Evolutionary conservation across 352 stramenopile genomes (phyloP).

Genomic region (Blastocystis sp.): DNA sequence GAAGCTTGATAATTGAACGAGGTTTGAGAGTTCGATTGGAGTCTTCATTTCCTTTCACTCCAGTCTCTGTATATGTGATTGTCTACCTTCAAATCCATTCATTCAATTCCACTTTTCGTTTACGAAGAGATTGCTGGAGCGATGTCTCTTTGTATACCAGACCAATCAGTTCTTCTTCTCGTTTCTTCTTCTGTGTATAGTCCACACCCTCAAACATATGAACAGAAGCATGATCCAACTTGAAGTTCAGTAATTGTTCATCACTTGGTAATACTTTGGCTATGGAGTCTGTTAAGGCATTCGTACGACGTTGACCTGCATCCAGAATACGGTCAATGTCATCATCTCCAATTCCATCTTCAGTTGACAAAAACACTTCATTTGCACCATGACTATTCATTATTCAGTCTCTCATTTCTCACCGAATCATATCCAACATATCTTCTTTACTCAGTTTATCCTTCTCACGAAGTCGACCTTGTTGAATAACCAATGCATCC

Average conservation of each 20-base stretch:
- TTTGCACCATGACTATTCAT: conserved; percentile 76
- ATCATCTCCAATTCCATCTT: conserved; percentile 87
- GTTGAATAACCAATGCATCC: conserved; percentile 80
- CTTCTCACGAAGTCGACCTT: conserved; percentile 75
- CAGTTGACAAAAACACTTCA: conserved; percentile 89
- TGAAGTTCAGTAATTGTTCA: conserved; percentile 66
- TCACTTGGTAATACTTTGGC: conserved; percentile 65
- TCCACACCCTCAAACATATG: conserved; percentile 61
- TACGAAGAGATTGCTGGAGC: background rate
- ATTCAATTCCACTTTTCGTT: background rate
- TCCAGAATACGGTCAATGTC: conserved; percentile 94
- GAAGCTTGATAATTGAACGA: background rate
- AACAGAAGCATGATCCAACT: conserved; percentile 49
- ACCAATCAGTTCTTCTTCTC: conserved; percentile 67
- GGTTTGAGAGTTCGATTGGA: background rate
- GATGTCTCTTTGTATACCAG: background rate
- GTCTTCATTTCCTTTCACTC: background rate
- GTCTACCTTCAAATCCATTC: background rate
- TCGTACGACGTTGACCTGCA: conserved; percentile 71
- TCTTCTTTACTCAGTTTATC: conserved; percentile 87
- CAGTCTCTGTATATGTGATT: background rate
- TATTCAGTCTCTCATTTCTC: conserved; percentile 65
- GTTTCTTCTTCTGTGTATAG: conserved; percentile 66
- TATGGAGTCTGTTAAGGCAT: conserved; percentile 71
- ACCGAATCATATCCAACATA: conserved; percentile 89